Base-by-base conservation (phyloP, 106 monocot genomes). In the Alisma plantagoaquatica region DNA sequence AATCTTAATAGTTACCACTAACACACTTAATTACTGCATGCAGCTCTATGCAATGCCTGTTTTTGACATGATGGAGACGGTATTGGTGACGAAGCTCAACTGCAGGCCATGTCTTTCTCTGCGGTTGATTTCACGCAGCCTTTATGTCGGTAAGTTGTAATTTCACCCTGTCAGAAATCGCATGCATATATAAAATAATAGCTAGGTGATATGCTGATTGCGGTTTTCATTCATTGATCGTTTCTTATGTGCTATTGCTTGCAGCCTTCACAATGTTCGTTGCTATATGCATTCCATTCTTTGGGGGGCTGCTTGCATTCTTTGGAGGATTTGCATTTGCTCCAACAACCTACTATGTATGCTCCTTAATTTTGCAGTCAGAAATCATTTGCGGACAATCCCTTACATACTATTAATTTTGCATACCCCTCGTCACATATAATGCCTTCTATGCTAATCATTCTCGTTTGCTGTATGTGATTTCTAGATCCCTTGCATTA, bases 401-500 rank as follows among this genome's bases (percentile, higher is more conserved):
- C n/a, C n/a, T n/a, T n/a, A n/a, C n/a, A n/a, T n/a, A n/a, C n/a
- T n/a, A n/a, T n/a, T n/a, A n/a, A n/a, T n/a, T n/a, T n/a, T n/a
- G n/a, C n/a, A n/a, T n/a, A n/a, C n/a, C n/a, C n/a, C n/a, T n/a
- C n/a, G n/a, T n/a, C n/a, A n/a, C n/a, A n/a, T n/a, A n/a, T n/a
- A n/a, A n/a, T n/a, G n/a, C n/a, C n/a, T n/a, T n/a, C n/a, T n/a
- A n/a, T n/a, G n/a, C n/a, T n/a, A n/a, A n/a, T n/a, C n/a, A n/a
- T n/a, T n/a, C n/a, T n/a, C n/a, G n/a, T n/a, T n/a, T n/a, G n/a
- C n/a, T n/a, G n/a, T n/a, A n/a, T n/a, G n/a, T n/a, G n/a, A n/a
- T 55, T 31, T 20, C 20, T 69, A 80, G 85, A 64, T 85, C 54
- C 80, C 85, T 33, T 80, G 85, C 61, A 66, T 85, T 29, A 80